Percentiles rank a stretch among this genome's conserved stretches.
These are phyloP conservation scores for Paraconiothyrium brasiliense DNA, from an alignment of 2,329 filamentous ascomycete species.

Conservation along the genomic window DNA sequence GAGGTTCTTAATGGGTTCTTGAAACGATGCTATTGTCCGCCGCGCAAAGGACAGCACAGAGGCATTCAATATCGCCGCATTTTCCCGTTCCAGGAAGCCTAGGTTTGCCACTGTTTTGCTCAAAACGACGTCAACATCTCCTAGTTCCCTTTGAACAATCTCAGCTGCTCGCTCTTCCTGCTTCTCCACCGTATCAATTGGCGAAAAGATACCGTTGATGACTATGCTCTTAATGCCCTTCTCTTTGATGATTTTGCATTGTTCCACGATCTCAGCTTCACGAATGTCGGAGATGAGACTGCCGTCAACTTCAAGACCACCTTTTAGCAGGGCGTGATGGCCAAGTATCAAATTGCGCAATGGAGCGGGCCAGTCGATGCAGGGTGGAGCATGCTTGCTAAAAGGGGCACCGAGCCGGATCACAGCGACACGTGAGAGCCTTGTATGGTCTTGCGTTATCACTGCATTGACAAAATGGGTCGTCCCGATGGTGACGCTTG, in stretches of 20 bases:
- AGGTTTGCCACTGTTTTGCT: constrained; percentile 62
- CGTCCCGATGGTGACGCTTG: constrained; percentile 61
- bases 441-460: constrained; percentile 59
- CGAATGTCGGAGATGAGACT: constrained; percentile 54
- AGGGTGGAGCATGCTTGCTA: constrained; percentile 60
- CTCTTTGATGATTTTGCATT: constrained; percentile 56
- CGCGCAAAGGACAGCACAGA: constrained; percentile 59
- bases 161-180: constrained; percentile 63
- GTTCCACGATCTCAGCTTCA: constrained; percentile 56
- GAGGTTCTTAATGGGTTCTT: constrained; percentile 56
- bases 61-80: constrained; percentile 62
- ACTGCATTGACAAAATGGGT: constrained; percentile 64
- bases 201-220: constrained; percentile 66
- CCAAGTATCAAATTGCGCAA: constrained; percentile 59
- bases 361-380: constrained; percentile 59
- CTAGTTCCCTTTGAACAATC: constrained; percentile 59
- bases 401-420: constrained; percentile 61
- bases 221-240: constrained; percentile 60
- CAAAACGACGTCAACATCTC: constrained; percentile 60
- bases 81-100: constrained; percentile 61
- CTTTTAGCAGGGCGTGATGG: constrained; percentile 57
- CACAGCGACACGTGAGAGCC: constrained; percentile 62
- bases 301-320: constrained; percentile 62
- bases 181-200: constrained; percentile 62
- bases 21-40: constrained; percentile 57